Percentiles rank a stretch among this genome's conserved stretches.
Conservation (phyloP, 1,284 basidiomycete species). For the Salmacisia buchloeana region DNA sequence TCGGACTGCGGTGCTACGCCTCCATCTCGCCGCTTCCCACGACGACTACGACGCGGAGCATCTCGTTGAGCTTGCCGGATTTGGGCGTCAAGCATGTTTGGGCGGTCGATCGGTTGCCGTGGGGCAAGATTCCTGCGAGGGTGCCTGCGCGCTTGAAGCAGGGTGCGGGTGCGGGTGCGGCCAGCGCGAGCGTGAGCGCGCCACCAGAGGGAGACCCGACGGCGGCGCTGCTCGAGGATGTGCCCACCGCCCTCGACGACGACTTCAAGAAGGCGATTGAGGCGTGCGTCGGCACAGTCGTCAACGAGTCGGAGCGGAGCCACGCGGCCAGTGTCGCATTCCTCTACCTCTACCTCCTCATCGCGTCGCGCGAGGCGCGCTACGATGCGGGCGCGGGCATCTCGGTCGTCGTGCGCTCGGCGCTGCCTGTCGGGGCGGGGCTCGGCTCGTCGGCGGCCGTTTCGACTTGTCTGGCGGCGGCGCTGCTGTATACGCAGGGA, state of each 20-base stretch:
- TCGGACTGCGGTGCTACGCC: slow-evolving; percentile 91
- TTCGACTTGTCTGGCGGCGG: slow-evolving; percentile 76
- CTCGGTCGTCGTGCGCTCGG: slow-evolving; percentile 73
- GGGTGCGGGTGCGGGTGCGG: not conserved
- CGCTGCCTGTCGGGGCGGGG: slow-evolving; percentile 97
- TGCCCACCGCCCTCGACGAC: slow-evolving; percentile 2
- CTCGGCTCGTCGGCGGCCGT: slow-evolving; percentile 95
- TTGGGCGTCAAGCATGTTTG: slow-evolving; percentile 76
- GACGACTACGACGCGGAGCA: slow-evolving; percentile 56
- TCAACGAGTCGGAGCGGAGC: slow-evolving; percentile 35
- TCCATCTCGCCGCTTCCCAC: slow-evolving; percentile 58
- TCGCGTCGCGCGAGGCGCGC: slow-evolving; percentile 58
- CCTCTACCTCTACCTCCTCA: slow-evolving; percentile 86
- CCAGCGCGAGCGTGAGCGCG: no score
- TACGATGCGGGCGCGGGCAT: no score
- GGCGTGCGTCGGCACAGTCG: slow-evolving; percentile 18
- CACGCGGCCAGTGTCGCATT: slow-evolving; percentile 73
- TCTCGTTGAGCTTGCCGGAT: slow-evolving; percentile 76
- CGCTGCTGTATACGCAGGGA: slow-evolving; percentile 60
- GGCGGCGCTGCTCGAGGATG: not conserved
- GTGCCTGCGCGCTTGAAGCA: slow-evolving; percentile 11
- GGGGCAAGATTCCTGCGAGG: slow-evolving; percentile 60
- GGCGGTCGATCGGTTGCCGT: slow-evolving; percentile 73
- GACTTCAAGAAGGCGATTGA: slow-evolving; percentile 36
- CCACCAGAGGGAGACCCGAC: not conserved